These are phyloP conservation scores for Saprolegnia parasitica DNA, from an alignment of 352 stramenopile genomes.

Conservation along the genomic window DNA sequence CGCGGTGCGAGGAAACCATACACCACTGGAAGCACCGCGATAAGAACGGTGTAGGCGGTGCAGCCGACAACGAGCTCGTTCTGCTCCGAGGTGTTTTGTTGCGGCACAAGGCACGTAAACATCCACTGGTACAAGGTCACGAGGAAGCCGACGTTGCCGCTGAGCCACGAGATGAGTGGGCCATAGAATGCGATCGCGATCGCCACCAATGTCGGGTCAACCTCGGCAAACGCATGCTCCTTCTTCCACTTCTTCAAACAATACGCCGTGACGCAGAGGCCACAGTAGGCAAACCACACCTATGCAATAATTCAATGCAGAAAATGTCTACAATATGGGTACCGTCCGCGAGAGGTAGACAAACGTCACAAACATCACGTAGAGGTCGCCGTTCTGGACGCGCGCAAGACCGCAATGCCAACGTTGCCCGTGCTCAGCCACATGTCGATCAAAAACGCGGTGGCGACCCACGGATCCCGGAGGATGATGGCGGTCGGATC, in stretches of 20 bases:
- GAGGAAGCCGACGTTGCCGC: slow-evolving; percentile 6
- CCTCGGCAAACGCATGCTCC: slow-evolving; percentile 7
- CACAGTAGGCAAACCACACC: slow-evolving; percentile 25
- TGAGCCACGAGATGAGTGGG: neutral
- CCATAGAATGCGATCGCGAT: neutral
- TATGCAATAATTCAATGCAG: neutral
- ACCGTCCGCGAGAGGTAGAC: slow-evolving; percentile 6
- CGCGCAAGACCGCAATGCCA: slow-evolving; percentile 1
- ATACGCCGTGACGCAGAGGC: neutral
- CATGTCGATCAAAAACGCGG: neutral
- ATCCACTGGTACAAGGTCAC: neutral
- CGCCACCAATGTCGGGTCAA: slow-evolving; percentile 16
- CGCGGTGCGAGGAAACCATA: neutral
- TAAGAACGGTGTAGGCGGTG: neutral
- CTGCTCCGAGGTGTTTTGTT: no score
- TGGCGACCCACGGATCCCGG: neutral
- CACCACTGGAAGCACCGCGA: neutral
- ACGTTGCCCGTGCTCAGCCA: neutral
- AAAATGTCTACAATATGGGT: neutral
- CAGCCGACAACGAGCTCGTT: neutral
- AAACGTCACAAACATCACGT: slow-evolving; percentile 11
- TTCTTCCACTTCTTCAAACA: slow-evolving; percentile 1
- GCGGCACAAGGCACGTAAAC: neutral
- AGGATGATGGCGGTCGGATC: neutral
- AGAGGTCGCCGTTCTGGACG: slow-evolving; percentile 1